Conservation (phyloP, 495 filamentous ascomycete genomes). For the Aspergillus nidulans region DNA sequence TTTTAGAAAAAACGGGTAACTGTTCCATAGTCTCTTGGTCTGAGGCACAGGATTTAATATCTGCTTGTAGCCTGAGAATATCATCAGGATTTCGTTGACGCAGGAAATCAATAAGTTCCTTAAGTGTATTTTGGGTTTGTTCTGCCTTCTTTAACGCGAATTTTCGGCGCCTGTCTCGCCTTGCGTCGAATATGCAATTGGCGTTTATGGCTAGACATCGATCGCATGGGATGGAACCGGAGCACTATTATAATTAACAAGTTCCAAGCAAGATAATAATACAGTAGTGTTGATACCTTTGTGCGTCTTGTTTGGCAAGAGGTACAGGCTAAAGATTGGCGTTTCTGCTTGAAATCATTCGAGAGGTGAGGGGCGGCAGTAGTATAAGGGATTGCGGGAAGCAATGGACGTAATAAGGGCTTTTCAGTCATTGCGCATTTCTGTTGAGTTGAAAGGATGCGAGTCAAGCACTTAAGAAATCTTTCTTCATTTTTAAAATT, state of each 20-base stretch:
- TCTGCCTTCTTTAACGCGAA: not conserved
- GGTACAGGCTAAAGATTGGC: not conserved
- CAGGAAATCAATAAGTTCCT: not conserved
- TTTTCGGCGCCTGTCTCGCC: not conserved
- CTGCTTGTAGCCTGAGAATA: not conserved
- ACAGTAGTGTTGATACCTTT: not conserved
- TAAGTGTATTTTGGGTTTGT: not conserved
- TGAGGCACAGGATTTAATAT: not conserved
- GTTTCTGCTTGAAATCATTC: not conserved
- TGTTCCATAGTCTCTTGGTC: not conserved
- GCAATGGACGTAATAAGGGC: too few relatives aligned
- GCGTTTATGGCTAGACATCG: not conserved
- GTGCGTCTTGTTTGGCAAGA: not conserved
- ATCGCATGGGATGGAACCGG: not conserved
- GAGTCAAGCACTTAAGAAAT: too few relatives aligned
- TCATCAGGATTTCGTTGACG: not conserved
- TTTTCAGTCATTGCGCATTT: too few relatives aligned
- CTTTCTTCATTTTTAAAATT: too few relatives aligned
- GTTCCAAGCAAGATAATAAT: not conserved
- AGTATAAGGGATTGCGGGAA: too few relatives aligned
- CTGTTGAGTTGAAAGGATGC: too few relatives aligned
- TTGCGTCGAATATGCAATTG: not conserved
- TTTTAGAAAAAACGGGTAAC: not conserved
- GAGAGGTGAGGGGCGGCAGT: constrained; percentile 3
- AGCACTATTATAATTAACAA: not conserved